These are phyloP conservation scores for Penicillium waksmanii DNA, from an alignment of 495 filamentous ascomycete genomes.

Conservation along the genomic window DNA sequence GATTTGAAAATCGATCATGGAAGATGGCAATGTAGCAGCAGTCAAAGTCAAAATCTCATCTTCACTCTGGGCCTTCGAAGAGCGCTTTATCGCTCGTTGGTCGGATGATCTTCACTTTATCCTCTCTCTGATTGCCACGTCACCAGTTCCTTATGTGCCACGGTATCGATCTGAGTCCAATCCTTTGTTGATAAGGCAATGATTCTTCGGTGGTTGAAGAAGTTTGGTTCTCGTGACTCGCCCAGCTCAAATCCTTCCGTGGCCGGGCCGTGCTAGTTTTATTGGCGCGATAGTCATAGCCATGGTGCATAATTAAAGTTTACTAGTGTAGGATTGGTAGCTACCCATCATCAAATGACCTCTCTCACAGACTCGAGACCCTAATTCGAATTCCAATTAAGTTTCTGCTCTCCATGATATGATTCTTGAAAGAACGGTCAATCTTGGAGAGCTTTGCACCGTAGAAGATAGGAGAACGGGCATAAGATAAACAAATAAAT, in stretches of 20 bases:
- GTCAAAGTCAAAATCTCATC: neutral
- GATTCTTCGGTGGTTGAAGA: neutral
- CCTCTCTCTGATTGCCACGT: constrained; percentile 1
- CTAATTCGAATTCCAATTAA: neutral
- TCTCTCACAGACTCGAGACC: neutral
- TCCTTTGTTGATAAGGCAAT: neutral
- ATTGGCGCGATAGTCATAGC: constrained; percentile 5
- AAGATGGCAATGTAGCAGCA: too few species aligned
- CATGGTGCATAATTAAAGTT: neutral
- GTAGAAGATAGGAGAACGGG: too few species aligned
- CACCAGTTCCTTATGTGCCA: neutral
- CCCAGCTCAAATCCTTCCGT: neutral
- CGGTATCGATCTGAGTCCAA: neutral
- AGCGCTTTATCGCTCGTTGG: neutral
- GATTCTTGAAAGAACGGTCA: neutral
- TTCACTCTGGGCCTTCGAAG: neutral
- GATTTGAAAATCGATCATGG: too few species aligned
- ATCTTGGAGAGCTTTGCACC: too few species aligned
- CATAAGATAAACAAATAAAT: too few species aligned
- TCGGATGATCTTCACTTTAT: neutral
- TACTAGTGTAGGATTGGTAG: neutral
- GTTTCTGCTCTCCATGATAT: too few species aligned
- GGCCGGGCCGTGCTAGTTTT: neutral
- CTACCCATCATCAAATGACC: neutral
- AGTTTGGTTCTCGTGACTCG: neutral